These are phyloP conservation scores for Tulasnella sp. DNA, from an alignment of 768 basidiomycete species.

Conservation along the genomic window DNA sequence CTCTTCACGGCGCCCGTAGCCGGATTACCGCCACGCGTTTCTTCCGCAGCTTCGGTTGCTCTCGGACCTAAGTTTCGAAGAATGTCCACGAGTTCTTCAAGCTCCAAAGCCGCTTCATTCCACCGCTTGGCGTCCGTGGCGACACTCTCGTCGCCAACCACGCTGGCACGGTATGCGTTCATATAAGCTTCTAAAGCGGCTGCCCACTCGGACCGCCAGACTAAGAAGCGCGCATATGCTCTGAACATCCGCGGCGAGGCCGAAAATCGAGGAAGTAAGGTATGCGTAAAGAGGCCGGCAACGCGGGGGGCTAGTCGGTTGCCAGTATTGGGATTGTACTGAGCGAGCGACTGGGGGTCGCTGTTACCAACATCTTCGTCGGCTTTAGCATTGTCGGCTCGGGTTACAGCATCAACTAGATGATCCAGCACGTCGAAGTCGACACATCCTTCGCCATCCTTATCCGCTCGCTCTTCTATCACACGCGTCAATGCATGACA, in stretches of 20 bases:
- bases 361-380: slow-evolving; percentile 21
- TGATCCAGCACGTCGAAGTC: slow-evolving; percentile 85
- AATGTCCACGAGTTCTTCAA: slow-evolving; percentile 75
- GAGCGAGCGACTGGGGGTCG: slow-evolving; percentile 19
- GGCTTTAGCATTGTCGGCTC: slow-evolving; percentile 25
- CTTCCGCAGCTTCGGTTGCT: slow-evolving; percentile 25
- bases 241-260: slow-evolving; percentile 61
- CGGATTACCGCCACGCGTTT: no score
- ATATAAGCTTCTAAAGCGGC: slow-evolving; percentile 75
- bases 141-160: slow-evolving; percentile 47
- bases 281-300: slow-evolving; percentile 57
- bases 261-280: slow-evolving; percentile 74
- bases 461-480: slow-evolving; percentile 58
- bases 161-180: slow-evolving; percentile 68
- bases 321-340: slow-evolving; percentile 47
- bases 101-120: slow-evolving; percentile 64
- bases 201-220: slow-evolving; percentile 59
- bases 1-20: neutral
- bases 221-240: slow-evolving; percentile 69
- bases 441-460: slow-evolving; percentile 42
- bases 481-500: slow-evolving; percentile 72
- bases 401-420: slow-evolving; percentile 76
- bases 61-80: slow-evolving; percentile 71
- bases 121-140: slow-evolving; percentile 59
- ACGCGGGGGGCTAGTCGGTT: slow-evolving; percentile 58